A percentile compares a stretch with the other conserved stretches of the same genome.
phyloP scores from a whole-genome alignment of 1,139 yeast genomes.

The Geotrichum carabidarum region DNA sequence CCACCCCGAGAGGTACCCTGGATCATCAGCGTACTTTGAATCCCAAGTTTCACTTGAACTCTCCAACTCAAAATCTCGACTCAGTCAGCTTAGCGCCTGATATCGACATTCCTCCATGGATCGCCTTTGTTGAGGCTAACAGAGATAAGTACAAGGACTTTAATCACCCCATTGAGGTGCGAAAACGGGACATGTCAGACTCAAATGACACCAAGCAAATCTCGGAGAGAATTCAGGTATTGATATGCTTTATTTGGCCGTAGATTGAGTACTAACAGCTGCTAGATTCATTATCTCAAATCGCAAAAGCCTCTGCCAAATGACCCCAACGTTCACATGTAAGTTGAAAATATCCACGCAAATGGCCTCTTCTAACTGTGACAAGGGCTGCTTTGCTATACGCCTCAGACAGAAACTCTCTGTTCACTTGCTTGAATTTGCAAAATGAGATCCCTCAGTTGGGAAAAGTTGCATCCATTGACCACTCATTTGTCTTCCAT shows the following conservation, averaged over 20 bases:
- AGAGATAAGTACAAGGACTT: constrained; percentile 20
- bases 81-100: constrained; percentile 32
- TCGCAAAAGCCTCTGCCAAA: constrained; percentile 26
- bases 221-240: background rate
- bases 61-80: constrained; percentile 21
- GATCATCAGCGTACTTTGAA: constrained; percentile 27
- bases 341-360: background rate
- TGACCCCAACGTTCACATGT: constrained; percentile 31
- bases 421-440: constrained; percentile 33
- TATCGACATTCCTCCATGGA: constrained; percentile 29
- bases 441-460: constrained; percentile 25
- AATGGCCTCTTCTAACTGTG: background rate
- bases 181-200: constrained; percentile 29
- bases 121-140: constrained; percentile 23
- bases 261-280: constrained; percentile 17
- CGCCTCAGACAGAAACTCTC: constrained; percentile 36
- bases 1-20: constrained; percentile 23
- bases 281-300: constrained; percentile 32
- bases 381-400: constrained; percentile 31
- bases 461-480: constrained; percentile 33
- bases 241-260: background rate
- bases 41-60: constrained; percentile 22
- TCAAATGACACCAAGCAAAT: constrained; percentile 22
- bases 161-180: constrained; percentile 34
- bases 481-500: constrained; percentile 35